phyloP scores from a whole-genome alignment of 2,329 filamentous ascomycete species.

The Davidsoniella neocaledoniae region DNA sequence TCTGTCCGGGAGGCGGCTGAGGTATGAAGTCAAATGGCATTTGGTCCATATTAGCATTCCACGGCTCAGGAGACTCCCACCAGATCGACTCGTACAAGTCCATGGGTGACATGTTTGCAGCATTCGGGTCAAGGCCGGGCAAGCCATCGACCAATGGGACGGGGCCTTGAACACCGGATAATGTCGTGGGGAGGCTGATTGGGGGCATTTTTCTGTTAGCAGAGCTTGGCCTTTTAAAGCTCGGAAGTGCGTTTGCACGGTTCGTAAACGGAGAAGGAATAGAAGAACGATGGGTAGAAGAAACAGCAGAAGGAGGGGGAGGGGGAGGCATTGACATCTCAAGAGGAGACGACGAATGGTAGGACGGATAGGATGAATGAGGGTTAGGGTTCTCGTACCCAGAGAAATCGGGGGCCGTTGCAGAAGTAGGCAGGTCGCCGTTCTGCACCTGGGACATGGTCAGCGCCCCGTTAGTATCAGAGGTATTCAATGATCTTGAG shows the following conservation, averaged over 20 bases:
- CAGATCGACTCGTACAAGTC: constrained; percentile 53
- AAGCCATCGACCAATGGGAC: constrained; percentile 27
- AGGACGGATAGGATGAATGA: not conserved
- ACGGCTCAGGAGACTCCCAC: constrained; percentile 45
- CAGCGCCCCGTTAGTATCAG: constrained; percentile 44
- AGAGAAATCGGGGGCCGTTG: constrained; percentile 26
- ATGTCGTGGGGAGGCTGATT: constrained; percentile 9
- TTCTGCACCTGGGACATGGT: constrained; percentile 51
- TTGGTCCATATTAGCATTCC: constrained; percentile 37
- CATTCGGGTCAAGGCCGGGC: constrained; percentile 31
- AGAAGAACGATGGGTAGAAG: not conserved
- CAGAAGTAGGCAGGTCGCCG: constrained; percentile 22
- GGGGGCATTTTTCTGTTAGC: constrained; percentile 8
- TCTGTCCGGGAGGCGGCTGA: constrained; percentile 40
- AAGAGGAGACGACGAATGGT: constrained; percentile 2
- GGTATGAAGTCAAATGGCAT: constrained; percentile 46
- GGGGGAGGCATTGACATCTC: not conserved
- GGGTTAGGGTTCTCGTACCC: constrained; percentile 18
- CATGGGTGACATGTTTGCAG: constrained; percentile 47
- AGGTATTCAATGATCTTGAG: constrained; percentile 23
- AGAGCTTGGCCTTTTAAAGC: not conserved
- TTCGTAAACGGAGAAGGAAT: not conserved
- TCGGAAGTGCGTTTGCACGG: not conserved
- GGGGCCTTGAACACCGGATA: constrained; percentile 9
- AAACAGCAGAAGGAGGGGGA: not conserved